Percentiles rank a stretch among this genome's conserved stretches.
Evolutionary conservation across 2,329 filamentous ascomycete genomes (phyloP).

Genomic region (Aspergillus pseudoviridinutans): DNA sequence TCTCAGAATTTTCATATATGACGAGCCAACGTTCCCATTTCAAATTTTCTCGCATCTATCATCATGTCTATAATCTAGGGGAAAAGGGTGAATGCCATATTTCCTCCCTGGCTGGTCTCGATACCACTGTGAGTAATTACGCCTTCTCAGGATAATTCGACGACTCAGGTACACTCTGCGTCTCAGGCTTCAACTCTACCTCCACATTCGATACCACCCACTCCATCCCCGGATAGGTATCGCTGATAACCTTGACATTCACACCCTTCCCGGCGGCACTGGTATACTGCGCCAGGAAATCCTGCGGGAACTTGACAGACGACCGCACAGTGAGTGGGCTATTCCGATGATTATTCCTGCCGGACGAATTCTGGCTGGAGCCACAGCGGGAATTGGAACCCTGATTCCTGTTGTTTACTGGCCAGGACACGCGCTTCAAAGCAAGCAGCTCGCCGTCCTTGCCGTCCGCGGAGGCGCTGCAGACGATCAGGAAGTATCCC

Average conservation of each 20-base stretch:
- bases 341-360: conserved; percentile 13
- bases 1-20: background rate
- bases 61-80: background rate
- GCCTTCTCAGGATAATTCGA: conserved; percentile 13
- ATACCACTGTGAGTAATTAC: background rate
- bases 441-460: conserved; percentile 73
- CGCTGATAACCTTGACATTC: conserved; percentile 75
- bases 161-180: conserved; percentile 13
- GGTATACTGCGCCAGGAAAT: conserved; percentile 11
- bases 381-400: conserved; percentile 1
- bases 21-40: background rate
- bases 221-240: conserved; percentile 77
- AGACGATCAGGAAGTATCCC: conserved; percentile 83
- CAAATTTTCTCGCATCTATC: background rate
- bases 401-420: conserved; percentile 23
- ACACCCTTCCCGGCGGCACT: conserved; percentile 55
- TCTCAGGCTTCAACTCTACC: conserved; percentile 40
- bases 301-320: conserved; percentile 29
- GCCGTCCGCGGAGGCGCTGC: conserved; percentile 36
- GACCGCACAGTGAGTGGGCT: conserved; percentile 23
- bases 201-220: conserved; percentile 53
- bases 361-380: conserved; percentile 11
- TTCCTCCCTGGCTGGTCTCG: background rate
- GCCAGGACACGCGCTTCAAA: conserved; percentile 82
- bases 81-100: background rate